Evolutionary conservation across 441 rosid genomes (phyloP).

Genomic region (Gossypium lobatum): DNA sequence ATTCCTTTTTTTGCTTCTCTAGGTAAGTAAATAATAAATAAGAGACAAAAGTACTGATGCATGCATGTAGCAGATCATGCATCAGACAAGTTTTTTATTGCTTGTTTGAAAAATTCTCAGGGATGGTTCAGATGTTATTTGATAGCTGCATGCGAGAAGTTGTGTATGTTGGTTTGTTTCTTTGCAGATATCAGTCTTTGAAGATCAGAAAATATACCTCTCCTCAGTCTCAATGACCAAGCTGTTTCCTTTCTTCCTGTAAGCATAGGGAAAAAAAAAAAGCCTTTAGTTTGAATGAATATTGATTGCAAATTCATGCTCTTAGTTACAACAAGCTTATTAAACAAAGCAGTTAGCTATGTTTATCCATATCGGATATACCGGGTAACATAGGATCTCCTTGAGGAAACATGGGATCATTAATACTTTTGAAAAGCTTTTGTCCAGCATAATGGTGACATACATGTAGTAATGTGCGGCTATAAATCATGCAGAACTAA

Average conservation of each 20-base stretch:
- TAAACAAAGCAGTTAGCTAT: neutral
- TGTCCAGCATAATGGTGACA: neutral
- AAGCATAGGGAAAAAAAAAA: neutral
- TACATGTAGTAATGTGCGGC: neutral
- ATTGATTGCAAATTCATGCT: neutral
- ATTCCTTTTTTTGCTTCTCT: neutral
- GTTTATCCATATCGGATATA: neutral
- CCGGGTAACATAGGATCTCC: neutral
- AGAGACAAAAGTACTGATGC: neutral
- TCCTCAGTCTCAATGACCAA: constrained; percentile 52
- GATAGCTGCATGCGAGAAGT: neutral
- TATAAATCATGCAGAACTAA: neutral
- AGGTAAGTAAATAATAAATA: neutral
- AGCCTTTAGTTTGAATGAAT: neutral
- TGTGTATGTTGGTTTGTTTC: neutral
- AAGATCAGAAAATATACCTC: constrained; percentile 29
- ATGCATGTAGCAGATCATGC: neutral
- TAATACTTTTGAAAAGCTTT: neutral
- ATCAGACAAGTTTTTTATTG: neutral
- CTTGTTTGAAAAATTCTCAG: neutral
- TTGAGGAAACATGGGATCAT: neutral
- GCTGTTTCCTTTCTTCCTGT: constrained; percentile 69
- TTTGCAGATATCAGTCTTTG: neutral
- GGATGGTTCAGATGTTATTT: neutral
- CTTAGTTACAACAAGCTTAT: neutral